A percentile compares a stretch with the other conserved stretches of the same genome.
phyloP scores from a whole-genome alignment of 768 basidiomycete species.

The Vishniacozyma victoriae region DNA sequence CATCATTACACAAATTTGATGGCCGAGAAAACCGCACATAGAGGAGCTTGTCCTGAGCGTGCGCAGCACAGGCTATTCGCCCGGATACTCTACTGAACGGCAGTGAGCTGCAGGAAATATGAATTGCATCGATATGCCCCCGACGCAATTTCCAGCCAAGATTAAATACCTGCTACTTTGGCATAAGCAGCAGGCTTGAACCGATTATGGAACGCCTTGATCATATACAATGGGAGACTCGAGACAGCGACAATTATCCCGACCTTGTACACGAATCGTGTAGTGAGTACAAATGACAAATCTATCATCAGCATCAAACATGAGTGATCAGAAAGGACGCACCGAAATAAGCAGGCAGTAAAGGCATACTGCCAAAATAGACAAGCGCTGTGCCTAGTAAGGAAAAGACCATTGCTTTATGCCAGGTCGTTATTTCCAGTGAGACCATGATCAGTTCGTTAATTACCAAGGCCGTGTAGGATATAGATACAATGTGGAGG shows the following conservation, averaged over 20 bases:
- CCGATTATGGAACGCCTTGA: constrained; percentile 78
- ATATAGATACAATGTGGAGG: constrained; percentile 95
- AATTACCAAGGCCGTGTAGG: constrained; percentile 88
- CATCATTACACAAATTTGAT: too few relatives aligned
- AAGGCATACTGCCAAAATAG: constrained; percentile 84
- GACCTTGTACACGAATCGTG: constrained; percentile 88
- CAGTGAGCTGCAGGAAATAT: too few relatives aligned
- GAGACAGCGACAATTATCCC: constrained; percentile 91
- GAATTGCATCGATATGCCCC: too few relatives aligned
- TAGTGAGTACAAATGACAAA: constrained; percentile 81
- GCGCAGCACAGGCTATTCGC: too few relatives aligned
- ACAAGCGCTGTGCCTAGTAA: constrained; percentile 82
- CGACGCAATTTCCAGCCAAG: neutral
- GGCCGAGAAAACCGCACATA: too few relatives aligned
- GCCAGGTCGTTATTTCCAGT: constrained; percentile 96
- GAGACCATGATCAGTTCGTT: constrained; percentile 99
- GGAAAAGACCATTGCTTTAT: constrained; percentile 87
- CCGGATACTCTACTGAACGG: too few relatives aligned
- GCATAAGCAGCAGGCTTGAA: constrained; percentile 89
- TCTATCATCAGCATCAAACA: constrained; percentile 53
- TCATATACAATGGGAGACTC: constrained; percentile 80
- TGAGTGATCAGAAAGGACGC: constrained; percentile 31
- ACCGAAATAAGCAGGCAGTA: constrained; percentile 98
- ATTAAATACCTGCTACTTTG: constrained; percentile 56
- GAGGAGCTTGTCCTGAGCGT: too few relatives aligned